Conservation (phyloP, 169 alveolate species). For the Plasmodium vivax region DNA sequence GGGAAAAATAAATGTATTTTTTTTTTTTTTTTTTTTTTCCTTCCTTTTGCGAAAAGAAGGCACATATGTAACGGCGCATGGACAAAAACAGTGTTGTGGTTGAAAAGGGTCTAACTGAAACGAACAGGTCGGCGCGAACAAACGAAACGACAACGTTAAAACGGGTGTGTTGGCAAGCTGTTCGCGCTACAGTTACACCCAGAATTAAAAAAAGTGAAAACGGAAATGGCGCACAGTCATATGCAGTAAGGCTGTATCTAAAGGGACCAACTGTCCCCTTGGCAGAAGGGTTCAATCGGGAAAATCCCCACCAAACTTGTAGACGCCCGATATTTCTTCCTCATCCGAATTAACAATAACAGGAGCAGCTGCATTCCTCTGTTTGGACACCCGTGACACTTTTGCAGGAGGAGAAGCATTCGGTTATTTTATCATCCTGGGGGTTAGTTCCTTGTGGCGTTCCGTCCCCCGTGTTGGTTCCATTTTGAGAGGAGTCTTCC, state of each 20-base stretch:
- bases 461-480: constrained; percentile 3
- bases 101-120: background rate
- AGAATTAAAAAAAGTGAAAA: background rate
- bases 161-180: background rate
- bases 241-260: background rate
- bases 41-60: background rate
- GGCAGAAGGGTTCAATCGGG: background rate
- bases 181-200: background rate
- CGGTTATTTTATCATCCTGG: constrained; percentile 10
- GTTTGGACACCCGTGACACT: constrained; percentile 71
- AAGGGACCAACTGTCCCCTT: background rate
- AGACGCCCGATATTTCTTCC: background rate
- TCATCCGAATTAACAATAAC: constrained; percentile 48
- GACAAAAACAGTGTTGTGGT: background rate
- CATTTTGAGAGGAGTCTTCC: background rate
- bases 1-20: background rate
- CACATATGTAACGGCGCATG: background rate
- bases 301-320: background rate
- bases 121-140: background rate
- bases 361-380: constrained; percentile 70
- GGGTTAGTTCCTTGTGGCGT: constrained; percentile 1
- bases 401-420: constrained; percentile 65
- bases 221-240: background rate
- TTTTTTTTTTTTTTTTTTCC: background rate
- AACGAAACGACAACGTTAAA: background rate